Conservation (phyloP, 768 basidiomycete genomes). For the Leccinum boreale region DNA sequence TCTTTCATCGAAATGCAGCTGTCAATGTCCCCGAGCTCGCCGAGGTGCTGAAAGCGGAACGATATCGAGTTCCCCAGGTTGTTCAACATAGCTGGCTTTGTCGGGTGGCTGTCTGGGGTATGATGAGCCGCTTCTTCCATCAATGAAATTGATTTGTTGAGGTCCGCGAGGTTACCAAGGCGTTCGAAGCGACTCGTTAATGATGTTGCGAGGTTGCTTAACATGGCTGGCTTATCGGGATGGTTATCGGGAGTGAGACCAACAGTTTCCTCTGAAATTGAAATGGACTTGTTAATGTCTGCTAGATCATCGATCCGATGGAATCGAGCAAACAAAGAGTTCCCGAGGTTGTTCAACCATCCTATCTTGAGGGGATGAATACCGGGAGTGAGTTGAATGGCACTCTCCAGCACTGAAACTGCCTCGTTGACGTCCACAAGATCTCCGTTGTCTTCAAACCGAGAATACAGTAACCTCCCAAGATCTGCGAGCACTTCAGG, state of each 20-base stretch:
- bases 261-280: not conserved
- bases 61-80: not conserved
- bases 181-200: not conserved
- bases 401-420: not conserved
- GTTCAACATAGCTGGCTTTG: not conserved
- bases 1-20: not conserved
- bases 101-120: not conserved
- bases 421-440: not conserved
- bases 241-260: not conserved
- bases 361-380: not conserved
- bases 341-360: not conserved
- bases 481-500: not conserved
- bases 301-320: not conserved
- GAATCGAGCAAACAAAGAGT: not conserved
- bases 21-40: not conserved
- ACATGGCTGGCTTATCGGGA: not conserved
- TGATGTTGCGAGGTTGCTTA: not conserved
- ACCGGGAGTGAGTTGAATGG: not conserved
- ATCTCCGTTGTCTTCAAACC: not conserved
- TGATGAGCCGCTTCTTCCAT: not conserved
- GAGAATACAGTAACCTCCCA: not conserved
- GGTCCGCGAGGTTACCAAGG: not conserved
- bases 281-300: not conserved
- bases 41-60: not conserved
- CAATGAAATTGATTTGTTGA: not conserved